These are phyloP conservation scores for Glarea lozoyensis DNA, from an alignment of 495 filamentous ascomycete genomes.

Conservation along the genomic window DNA sequence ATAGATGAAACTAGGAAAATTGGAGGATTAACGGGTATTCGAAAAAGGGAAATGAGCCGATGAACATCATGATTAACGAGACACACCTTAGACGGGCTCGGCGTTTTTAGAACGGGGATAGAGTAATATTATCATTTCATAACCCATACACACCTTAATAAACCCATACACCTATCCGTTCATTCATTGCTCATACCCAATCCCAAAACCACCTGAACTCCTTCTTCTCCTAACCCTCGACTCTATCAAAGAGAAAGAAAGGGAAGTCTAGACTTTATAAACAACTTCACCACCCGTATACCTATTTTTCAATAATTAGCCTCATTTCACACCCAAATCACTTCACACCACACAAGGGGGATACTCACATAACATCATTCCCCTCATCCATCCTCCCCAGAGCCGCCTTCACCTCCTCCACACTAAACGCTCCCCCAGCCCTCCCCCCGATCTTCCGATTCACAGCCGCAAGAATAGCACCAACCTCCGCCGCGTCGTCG, in stretches of 20 bases:
- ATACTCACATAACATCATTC: slow-evolving; percentile 88
- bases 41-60: too few relatives aligned
- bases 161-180: too few relatives aligned
- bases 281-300: slow-evolving; percentile 36
- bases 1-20: too few relatives aligned
- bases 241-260: neutral
- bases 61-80: too few relatives aligned
- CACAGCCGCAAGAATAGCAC: slow-evolving; percentile 66
- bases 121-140: too few relatives aligned
- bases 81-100: too few relatives aligned
- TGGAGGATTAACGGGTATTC: too few relatives aligned
- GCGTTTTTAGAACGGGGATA: too few relatives aligned
- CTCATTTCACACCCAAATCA: neutral
- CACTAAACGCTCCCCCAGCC: slow-evolving; percentile 47
- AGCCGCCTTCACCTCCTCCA: slow-evolving; percentile 65
- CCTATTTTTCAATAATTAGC: slow-evolving; percentile 15
- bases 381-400: slow-evolving; percentile 68
- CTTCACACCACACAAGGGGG: slow-evolving; percentile 1
- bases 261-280: slow-evolving; percentile 32
- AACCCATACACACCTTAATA: too few relatives aligned
- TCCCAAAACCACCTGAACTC: slow-evolving; percentile 3
- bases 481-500: slow-evolving; percentile 69
- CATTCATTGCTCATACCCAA: too few relatives aligned
- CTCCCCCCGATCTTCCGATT: slow-evolving; percentile 56
- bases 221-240: neutral